These are phyloP conservation scores for Candida caryicola DNA, from an alignment of 805 yeast species.

Conservation along the genomic window DNA sequence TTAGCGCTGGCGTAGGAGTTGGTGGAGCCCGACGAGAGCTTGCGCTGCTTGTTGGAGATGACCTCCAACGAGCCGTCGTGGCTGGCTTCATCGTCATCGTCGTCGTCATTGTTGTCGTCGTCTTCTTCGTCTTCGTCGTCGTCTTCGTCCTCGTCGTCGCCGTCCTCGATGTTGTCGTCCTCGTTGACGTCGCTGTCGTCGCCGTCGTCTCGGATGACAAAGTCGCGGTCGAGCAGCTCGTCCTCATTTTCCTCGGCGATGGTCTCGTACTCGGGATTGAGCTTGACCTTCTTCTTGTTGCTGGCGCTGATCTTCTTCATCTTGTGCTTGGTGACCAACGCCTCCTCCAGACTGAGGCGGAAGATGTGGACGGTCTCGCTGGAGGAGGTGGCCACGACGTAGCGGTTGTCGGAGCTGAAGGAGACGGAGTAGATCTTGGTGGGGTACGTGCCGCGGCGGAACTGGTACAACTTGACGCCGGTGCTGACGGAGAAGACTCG, in stretches of 20 bases:
- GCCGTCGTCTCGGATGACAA: conserved; percentile 12
- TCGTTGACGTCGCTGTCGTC: conserved; percentile 14
- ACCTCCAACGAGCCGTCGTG: conserved; percentile 20
- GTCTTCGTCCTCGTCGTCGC: conserved; percentile 22
- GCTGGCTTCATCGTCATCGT: conserved; percentile 19
- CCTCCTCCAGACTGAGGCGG: conserved; percentile 57
- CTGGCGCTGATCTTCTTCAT: conserved; percentile 18
- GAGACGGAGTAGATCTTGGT: conserved; percentile 74
- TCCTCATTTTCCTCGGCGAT: conserved; percentile 29
- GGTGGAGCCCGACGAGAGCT: conserved; percentile 38
- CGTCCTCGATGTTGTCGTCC: conserved; percentile 19
- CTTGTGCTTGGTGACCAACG: conserved; percentile 37
- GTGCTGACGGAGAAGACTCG: conserved; percentile 71
- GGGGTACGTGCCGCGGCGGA: conserved; percentile 83
- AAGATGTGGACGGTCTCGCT: conserved; percentile 93
- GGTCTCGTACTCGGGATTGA: conserved; percentile 20
- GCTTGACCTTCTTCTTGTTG: conserved; percentile 9
- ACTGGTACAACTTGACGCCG: conserved; percentile 64
- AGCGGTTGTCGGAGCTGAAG: conserved; percentile 67
- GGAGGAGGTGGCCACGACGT: conserved; percentile 80
- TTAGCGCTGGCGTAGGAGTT: conserved; percentile 31
- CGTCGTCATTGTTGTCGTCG: conserved; percentile 27
- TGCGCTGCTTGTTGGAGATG: conserved; percentile 30
- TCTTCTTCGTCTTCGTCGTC: conserved; percentile 24
- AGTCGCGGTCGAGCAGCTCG: conserved; percentile 16